Evolutionary conservation across 441 rosid species (phyloP).

Genomic region (Brassica balearica): DNA sequence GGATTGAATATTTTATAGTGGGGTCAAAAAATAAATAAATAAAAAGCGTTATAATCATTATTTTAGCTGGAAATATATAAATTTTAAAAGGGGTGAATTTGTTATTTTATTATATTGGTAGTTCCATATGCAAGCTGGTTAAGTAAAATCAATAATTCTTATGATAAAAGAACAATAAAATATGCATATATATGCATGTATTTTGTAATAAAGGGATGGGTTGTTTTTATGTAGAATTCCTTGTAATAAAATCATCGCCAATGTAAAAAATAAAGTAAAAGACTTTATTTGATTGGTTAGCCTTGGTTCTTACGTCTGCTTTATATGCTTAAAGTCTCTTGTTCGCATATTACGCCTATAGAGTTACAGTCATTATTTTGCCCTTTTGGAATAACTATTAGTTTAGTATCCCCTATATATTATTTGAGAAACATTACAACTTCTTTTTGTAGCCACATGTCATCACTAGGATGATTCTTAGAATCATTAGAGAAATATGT

Average conservation of each 20-base stretch:
- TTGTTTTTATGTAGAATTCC: conserved; percentile 27
- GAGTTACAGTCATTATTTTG: background rate
- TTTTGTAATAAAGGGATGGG: conserved; percentile 34
- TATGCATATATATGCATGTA: conserved; percentile 25
- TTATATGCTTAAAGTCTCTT: background rate
- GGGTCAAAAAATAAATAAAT: conserved; percentile 16
- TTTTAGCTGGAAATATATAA: conserved; percentile 33
- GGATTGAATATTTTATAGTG: conserved; percentile 33
- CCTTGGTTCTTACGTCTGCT: background rate
- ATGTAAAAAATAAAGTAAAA: conserved; percentile 9
- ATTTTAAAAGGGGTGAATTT: conserved; percentile 19
- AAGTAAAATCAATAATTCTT: conserved; percentile 32
- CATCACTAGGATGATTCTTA: no score
- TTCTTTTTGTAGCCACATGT: no score
- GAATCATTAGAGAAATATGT: no score
- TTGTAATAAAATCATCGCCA: conserved; percentile 40
- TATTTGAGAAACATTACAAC: no score
- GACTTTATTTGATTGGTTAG: background rate
- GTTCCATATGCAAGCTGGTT: conserved; percentile 15
- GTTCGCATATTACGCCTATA: background rate
- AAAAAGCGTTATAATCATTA: conserved; percentile 9
- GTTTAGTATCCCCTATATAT: no score
- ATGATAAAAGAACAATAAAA: conserved; percentile 38
- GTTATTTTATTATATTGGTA: conserved; percentile 34
- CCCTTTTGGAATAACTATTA: background rate